These are phyloP conservation scores for Eutypa lata DNA, from an alignment of 2,329 filamentous ascomycete species.

Conservation along the genomic window DNA sequence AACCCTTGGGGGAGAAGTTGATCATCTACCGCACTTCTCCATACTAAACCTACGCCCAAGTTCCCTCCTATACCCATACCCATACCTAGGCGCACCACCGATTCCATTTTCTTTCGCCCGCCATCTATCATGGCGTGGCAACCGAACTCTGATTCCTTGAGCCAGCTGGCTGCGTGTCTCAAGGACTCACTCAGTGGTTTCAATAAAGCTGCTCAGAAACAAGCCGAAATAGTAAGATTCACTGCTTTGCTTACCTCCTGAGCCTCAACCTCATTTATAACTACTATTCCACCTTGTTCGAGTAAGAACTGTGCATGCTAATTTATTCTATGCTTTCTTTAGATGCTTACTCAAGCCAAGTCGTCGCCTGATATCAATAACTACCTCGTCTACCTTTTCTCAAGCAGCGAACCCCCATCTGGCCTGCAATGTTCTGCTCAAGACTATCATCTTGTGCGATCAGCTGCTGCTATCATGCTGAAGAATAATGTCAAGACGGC, in stretches of 20 bases:
- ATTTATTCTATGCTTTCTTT: slow-evolving; percentile 8
- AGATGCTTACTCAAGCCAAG: slow-evolving; percentile 94
- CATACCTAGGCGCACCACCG: slow-evolving; percentile 1
- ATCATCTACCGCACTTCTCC: too few species aligned
- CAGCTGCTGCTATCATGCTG: slow-evolving; percentile 87
- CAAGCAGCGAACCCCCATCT: slow-evolving; percentile 60
- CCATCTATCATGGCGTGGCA: slow-evolving; percentile 79
- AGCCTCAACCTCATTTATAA: too few species aligned
- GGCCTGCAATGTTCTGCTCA: slow-evolving; percentile 56
- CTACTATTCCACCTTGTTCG: slow-evolving; percentile 5
- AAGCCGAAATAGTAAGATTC: slow-evolving; percentile 75
- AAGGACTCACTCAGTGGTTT: slow-evolving; percentile 88
- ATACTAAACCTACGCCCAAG: neutral
- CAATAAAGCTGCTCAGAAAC: slow-evolving; percentile 76
- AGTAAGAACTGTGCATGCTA: slow-evolving; percentile 21
- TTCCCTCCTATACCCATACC: neutral
- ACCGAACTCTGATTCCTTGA: slow-evolving; percentile 80
- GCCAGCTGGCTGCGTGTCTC: slow-evolving; percentile 84
- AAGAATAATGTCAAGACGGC: slow-evolving; percentile 85
- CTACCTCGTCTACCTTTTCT: slow-evolving; percentile 90
- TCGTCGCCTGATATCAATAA: slow-evolving; percentile 92
- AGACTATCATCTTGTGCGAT: slow-evolving; percentile 74
- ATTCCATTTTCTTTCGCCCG: slow-evolving; percentile 13
- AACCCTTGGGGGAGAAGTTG: too few species aligned
- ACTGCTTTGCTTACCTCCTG: slow-evolving; percentile 1